Percentiles rank a stretch among this genome's conserved stretches.
Conservation (phyloP, 768 basidiomycete genomes). For the Boletellus sp. region DNA sequence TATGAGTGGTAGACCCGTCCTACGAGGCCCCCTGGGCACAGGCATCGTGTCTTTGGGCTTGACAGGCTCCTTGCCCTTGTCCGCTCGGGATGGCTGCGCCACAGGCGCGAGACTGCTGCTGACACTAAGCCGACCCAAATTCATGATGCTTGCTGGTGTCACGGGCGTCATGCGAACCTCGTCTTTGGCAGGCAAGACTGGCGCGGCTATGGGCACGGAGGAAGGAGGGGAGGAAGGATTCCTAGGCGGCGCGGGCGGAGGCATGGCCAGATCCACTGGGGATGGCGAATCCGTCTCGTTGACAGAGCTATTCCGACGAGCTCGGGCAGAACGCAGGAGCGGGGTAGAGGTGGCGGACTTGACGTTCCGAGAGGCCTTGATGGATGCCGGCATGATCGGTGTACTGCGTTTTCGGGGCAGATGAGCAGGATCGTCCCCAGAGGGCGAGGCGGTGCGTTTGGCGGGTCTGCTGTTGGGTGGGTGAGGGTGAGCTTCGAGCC, state of each 20-base stretch:
- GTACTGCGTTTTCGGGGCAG: slow-evolving; percentile 53
- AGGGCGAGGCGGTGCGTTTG: slow-evolving; percentile 58
- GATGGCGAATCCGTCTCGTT: slow-evolving; percentile 66
- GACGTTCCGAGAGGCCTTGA: slow-evolving; percentile 23
- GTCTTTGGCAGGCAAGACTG: slow-evolving; percentile 11
- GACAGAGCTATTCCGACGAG: slow-evolving; percentile 40
- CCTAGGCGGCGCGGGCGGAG: slow-evolving; percentile 66
- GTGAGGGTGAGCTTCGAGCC: slow-evolving; percentile 61
- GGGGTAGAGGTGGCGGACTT: slow-evolving; percentile 63
- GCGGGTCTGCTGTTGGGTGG: slow-evolving; percentile 23
- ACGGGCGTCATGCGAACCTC: slow-evolving; percentile 59
- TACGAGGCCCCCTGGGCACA: slow-evolving; percentile 25
- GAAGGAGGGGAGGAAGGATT: slow-evolving; percentile 15
- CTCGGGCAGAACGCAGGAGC: slow-evolving; percentile 44
- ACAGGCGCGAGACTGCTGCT: slow-evolving; percentile 41
- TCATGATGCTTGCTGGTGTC: slow-evolving; percentile 92
- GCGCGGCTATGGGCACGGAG: neutral
- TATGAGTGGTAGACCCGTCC: slow-evolving; percentile 31
- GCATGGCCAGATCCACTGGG: slow-evolving; percentile 87
- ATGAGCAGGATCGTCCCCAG: slow-evolving; percentile 47
- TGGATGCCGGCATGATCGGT: slow-evolving; percentile 31
- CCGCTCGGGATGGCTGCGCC: slow-evolving; percentile 14
- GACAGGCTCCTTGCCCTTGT: slow-evolving; percentile 29
- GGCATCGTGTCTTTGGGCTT: slow-evolving; percentile 27
- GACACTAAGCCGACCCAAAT: slow-evolving; percentile 63